Percentiles rank a stretch among this genome's conserved stretches.
phyloP scores from a whole-genome alignment of 768 basidiomycete genomes.

The Leccinum aurantiacum region DNA sequence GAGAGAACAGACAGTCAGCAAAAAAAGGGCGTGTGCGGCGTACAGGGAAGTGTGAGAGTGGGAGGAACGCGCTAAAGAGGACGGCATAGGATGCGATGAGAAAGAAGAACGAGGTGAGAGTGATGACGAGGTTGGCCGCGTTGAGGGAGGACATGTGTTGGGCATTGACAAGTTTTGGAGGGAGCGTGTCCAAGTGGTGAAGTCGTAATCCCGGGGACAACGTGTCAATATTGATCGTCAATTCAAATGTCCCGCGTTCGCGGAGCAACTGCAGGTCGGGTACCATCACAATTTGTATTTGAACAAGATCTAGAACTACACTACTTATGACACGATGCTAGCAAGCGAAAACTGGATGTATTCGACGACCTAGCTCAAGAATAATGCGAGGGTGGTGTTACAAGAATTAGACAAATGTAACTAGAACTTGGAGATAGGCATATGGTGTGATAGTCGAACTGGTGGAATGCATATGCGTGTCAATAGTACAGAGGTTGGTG shows the following conservation, averaged over 20 bases:
- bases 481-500: constrained; percentile 24
- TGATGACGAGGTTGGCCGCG: constrained; percentile 49
- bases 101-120: constrained; percentile 52
- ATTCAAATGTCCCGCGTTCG: constrained; percentile 7
- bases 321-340: constrained; percentile 17
- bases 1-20: not conserved
- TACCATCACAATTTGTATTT: constrained; percentile 17
- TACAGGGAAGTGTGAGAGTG: constrained; percentile 51
- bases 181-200: constrained; percentile 15
- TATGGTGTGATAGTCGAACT: constrained; percentile 21
- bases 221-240: constrained; percentile 14
- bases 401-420: constrained; percentile 33
- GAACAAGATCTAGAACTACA: constrained; percentile 32
- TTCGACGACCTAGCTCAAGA: constrained; percentile 16
- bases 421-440: constrained; percentile 15
- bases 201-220: constrained; percentile 31
- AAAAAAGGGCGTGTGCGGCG: constrained; percentile 23
- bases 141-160: constrained; percentile 32
- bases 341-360: constrained; percentile 16
- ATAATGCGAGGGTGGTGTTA: constrained; percentile 25
- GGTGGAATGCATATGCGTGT: constrained; percentile 25
- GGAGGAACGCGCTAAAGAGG: constrained; percentile 64
- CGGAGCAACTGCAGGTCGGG: constrained; percentile 3
- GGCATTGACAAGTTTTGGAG: constrained; percentile 3
- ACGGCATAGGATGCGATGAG: constrained; percentile 58